Conservation (phyloP, 345 rosid genomes). For the Abelmoschus esculentus region DNA sequence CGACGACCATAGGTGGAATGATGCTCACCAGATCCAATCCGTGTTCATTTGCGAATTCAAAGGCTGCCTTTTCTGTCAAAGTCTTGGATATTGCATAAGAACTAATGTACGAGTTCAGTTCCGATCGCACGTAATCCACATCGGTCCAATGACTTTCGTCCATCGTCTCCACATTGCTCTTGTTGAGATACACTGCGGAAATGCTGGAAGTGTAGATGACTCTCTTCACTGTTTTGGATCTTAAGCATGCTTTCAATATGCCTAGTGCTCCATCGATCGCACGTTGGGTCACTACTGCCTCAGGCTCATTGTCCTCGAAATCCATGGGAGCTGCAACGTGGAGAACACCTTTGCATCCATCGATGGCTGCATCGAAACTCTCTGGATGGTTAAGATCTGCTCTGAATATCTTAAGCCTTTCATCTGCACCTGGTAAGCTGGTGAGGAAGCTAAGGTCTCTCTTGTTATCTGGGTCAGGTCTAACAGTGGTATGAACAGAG, state of each 20-base stretch:
- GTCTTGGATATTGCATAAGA: neutral
- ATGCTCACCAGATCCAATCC: neutral
- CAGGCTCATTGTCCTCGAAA: neutral
- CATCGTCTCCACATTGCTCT: neutral
- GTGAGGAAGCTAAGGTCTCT: constrained; percentile 7
- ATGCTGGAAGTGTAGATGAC: neutral
- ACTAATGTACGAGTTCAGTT: neutral
- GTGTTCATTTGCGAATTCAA: neutral
- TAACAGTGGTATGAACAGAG: neutral
- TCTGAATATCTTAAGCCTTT: neutral
- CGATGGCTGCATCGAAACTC: neutral
- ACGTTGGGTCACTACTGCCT: neutral
- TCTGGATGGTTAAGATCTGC: neutral
- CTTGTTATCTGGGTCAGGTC: neutral
- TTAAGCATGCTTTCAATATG: constrained; percentile 2
- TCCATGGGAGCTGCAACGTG: constrained; percentile 1
- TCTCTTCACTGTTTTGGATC: constrained; percentile 4
- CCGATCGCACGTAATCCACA: neutral
- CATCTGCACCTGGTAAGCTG: neutral
- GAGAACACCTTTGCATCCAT: neutral
- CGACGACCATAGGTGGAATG: constrained; percentile 2
- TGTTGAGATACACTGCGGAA: neutral
- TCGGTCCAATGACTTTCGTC: constrained; percentile 1
- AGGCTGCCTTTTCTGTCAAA: neutral
- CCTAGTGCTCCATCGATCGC: constrained; percentile 4